Evolutionary conservation across 2,329 filamentous ascomycete genomes (phyloP).

Genomic region (Penicillium sp.): DNA sequence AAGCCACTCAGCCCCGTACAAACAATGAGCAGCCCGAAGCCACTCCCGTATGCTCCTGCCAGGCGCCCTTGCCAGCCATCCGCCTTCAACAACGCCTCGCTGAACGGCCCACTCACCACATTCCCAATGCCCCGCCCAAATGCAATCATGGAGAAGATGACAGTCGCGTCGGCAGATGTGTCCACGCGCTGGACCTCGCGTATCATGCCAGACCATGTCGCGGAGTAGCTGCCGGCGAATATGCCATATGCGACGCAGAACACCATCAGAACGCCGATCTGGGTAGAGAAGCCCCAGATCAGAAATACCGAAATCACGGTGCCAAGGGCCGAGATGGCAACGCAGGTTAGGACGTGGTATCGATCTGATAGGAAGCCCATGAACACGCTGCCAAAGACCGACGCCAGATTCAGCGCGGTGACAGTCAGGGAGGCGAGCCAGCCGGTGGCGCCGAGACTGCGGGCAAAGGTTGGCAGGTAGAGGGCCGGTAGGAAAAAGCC

Average conservation of each 20-base stretch:
- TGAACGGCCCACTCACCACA: slow-evolving; percentile 21
- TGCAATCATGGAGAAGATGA: slow-evolving; percentile 27
- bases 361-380: slow-evolving; percentile 23
- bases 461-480: slow-evolving; percentile 34
- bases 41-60: slow-evolving; percentile 19
- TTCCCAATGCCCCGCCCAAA: slow-evolving; percentile 22
- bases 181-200: slow-evolving; percentile 17
- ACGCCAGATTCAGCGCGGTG: slow-evolving; percentile 30
- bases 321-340: slow-evolving; percentile 21
- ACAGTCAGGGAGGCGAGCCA: slow-evolving; percentile 26
- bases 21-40: slow-evolving; percentile 19
- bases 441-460: slow-evolving; percentile 21
- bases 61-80: slow-evolving; percentile 14
- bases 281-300: slow-evolving; percentile 19
- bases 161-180: slow-evolving; percentile 15
- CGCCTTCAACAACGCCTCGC: slow-evolving; percentile 19
- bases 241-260: slow-evolving; percentile 23
- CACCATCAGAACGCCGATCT: slow-evolving; percentile 15
- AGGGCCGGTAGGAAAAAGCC: slow-evolving; percentile 38
- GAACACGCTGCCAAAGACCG: slow-evolving; percentile 40
- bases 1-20: too few relatives aligned
- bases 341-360: slow-evolving; percentile 20
- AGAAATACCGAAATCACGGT: slow-evolving; percentile 20
- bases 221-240: slow-evolving; percentile 20
- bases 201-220: slow-evolving; percentile 22